Base-by-base conservation (phyloP, 345 rosid species). In the Gossypium stocksii region DNA sequence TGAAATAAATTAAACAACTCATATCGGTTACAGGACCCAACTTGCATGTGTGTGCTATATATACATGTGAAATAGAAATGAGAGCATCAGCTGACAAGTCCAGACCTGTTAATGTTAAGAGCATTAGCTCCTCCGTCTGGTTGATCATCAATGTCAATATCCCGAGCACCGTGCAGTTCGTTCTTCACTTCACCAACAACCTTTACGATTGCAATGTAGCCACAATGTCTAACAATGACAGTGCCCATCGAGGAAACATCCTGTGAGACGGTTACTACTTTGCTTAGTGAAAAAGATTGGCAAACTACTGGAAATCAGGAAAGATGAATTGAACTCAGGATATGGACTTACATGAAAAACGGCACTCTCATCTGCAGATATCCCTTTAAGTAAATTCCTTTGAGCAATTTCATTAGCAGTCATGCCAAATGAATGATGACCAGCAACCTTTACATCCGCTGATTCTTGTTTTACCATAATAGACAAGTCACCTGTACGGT, bases 51-150 rank as follows among this genome's bases (percentile, higher is more conserved):
- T 61, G 2, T 60, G 45, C 49, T 17, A 75, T 29, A 41, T 29
- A 41, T 15, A 66, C n/a, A n/a, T 11, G 1, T 29, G 22, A 70
- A 62, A 25, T 2, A 62, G 78, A 25, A 38, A 78, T 80, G 48
- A 86, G 81, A 64, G 86, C 62, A 80, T 73, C 83, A 29, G 78
- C 80, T 72, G 15, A 54, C 20, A 54, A 23, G 59, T 61, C 70
- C 80, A 77, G 19, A 89, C 94, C 94, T 88, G 81, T 88, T 85
- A 66, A 85, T 65, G 45, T 88, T 88, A 61, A 89, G 90, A 76
- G 91, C 73, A 85, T 85, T 88, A 44, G 87, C 87, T 80, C 91
- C 94, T 79, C 91, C 88, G 79, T 89, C 89, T 38, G 78, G 89
- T 72, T 85, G 94, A 70, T 88, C 94, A 71, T 83, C 83, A 57